These are phyloP conservation scores for Drosera capensis DNA, from an alignment of 148 eudicot genomes.

Conservation along the genomic window DNA sequence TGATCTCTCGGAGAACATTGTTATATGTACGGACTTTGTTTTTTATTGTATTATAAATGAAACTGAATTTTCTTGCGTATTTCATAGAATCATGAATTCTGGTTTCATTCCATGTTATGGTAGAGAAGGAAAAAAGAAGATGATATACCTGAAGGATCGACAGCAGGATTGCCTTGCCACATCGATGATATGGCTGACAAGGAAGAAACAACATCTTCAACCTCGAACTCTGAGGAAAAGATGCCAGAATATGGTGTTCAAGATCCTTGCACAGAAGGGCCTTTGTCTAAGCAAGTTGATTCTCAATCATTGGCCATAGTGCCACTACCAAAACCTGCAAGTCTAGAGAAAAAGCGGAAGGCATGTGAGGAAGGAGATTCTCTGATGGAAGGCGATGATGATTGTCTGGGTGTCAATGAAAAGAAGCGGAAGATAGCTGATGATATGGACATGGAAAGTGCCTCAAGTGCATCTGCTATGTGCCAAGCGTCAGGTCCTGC, in stretches of 20 bases:
- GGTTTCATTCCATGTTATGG: neutral
- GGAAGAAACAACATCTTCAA: neutral
- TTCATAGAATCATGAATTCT: neutral
- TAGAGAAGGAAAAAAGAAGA: conserved; percentile 14
- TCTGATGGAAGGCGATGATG: conserved; percentile 12
- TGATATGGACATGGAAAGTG: conserved; percentile 2
- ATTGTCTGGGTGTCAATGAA: conserved; percentile 11
- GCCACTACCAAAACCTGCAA: conserved; percentile 11
- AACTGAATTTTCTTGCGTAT: too few species aligned
- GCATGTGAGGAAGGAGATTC: conserved; percentile 11
- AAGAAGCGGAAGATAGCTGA: conserved; percentile 27
- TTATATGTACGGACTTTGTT: too few species aligned
- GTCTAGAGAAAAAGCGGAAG: conserved; percentile 19
- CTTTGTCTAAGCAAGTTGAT: neutral
- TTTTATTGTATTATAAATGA: too few species aligned
- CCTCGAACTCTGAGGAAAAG: neutral
- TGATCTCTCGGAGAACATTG: too few species aligned
- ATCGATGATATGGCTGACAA: conserved; percentile 3
- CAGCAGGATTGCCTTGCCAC: conserved; percentile 6
- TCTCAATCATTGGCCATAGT: conserved; percentile 1
- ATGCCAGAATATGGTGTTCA: neutral
- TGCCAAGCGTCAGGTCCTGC: conserved; percentile 10
- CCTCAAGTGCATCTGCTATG: conserved; percentile 8
- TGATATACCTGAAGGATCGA: conserved; percentile 16
- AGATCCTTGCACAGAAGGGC: neutral